These are phyloP conservation scores for Erodium trifolium DNA, from an alignment of 441 rosid genomes.

Conservation along the genomic window DNA sequence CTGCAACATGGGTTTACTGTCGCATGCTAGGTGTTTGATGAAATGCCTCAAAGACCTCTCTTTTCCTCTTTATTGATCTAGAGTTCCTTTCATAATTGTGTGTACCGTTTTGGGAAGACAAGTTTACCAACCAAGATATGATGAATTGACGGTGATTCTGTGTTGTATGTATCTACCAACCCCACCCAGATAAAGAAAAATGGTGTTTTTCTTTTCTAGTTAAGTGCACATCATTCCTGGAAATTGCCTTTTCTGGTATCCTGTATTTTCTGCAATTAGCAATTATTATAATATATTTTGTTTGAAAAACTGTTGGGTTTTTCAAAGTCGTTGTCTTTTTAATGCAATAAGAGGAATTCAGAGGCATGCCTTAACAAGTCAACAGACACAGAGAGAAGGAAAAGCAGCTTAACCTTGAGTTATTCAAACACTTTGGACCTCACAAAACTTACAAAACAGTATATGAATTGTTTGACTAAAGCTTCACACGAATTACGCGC, in stretches of 20 bases:
- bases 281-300: background rate
- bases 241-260: background rate
- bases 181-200: background rate
- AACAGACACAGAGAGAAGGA: background rate
- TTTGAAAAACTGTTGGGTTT: background rate
- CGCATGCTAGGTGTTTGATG: background rate
- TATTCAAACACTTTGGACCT: background rate
- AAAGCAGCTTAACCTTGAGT: background rate
- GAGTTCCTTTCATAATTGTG: background rate
- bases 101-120: too few relatives aligned
- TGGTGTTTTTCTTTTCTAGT: background rate
- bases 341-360: background rate
- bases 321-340: background rate
- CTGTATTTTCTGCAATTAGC: background rate
- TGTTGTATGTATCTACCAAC: background rate
- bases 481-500: background rate
- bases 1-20: background rate
- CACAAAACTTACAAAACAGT: background rate
- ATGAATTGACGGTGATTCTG: background rate
- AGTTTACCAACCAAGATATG: too few relatives aligned
- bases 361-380: background rate
- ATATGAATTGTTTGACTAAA: background rate
- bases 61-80: background rate
- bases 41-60: background rate
- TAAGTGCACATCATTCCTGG: conserved; percentile 1